A percentile compares a stretch with the other conserved stretches of the same genome.
Evolutionary conservation across 2,329 filamentous ascomycete genomes (phyloP).

Genomic region (Hymenoscyphus repandus): DNA sequence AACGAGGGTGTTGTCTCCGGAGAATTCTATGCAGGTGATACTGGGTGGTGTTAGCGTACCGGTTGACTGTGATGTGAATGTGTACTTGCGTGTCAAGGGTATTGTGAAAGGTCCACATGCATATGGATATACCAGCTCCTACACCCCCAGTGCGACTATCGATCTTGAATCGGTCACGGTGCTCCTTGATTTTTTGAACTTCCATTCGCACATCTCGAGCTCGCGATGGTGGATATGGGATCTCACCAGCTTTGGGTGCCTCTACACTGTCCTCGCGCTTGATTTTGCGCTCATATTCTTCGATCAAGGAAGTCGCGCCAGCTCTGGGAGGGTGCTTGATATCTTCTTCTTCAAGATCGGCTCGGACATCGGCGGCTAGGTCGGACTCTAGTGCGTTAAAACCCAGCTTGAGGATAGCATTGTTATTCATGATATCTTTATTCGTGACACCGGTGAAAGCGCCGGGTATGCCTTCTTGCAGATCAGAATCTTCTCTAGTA

Average conservation of each 20-base stretch:
- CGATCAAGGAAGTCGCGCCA: constrained; percentile 69
- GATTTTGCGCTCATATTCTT: constrained; percentile 81
- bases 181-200: constrained; percentile 88
- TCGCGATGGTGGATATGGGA: constrained; percentile 82
- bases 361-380: constrained; percentile 77
- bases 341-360: constrained; percentile 83
- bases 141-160: constrained; percentile 78
- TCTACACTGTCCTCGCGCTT: constrained; percentile 90
- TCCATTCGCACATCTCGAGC: constrained; percentile 90
- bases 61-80: not conserved
- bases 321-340: constrained; percentile 64
- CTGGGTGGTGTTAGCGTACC: constrained; percentile 39
- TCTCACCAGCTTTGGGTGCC: constrained; percentile 68
- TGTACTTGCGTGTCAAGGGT: constrained; percentile 75
- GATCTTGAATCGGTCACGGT: constrained; percentile 86
- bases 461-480: constrained; percentile 60
- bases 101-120: constrained; percentile 99
- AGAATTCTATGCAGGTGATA: constrained; percentile 92
- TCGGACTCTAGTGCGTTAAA: constrained; percentile 79
- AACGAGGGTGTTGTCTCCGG: constrained; percentile 79
- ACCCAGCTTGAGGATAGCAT: constrained; percentile 65
- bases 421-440: constrained; percentile 52
- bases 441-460: constrained; percentile 57
- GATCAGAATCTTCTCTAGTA: constrained; percentile 52
- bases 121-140: constrained; percentile 78